phyloP scores from a whole-genome alignment of 495 filamentous ascomycete genomes.

The Sordaria brevicollis region DNA sequence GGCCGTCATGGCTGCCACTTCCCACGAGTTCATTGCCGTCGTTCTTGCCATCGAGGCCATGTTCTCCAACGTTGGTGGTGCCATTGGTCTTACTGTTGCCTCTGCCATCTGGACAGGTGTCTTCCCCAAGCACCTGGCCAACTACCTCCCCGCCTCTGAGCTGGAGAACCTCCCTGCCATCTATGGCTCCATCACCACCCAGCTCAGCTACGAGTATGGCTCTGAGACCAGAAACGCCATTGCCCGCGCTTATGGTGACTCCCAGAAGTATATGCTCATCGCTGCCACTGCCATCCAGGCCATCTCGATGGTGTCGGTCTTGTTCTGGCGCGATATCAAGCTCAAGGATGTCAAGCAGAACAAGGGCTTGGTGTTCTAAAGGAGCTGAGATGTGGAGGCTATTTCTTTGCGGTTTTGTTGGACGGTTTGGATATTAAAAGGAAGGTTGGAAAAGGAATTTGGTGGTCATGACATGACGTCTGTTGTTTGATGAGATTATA shows the following conservation, averaged over 20 bases:
- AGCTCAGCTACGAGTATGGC: conserved; percentile 44
- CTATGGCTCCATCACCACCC: conserved; percentile 38
- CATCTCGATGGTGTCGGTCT: conserved; percentile 34
- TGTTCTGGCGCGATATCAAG: conserved; percentile 46
- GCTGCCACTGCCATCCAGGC: conserved; percentile 40
- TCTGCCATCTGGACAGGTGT: conserved; percentile 57
- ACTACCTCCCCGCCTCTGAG: conserved; percentile 47
- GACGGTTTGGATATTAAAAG: background rate
- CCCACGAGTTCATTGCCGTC: conserved; percentile 56
- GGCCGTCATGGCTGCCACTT: conserved; percentile 53
- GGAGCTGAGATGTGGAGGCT: background rate
- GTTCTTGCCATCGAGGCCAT: conserved; percentile 54
- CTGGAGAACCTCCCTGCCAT: conserved; percentile 36
- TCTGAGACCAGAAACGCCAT: conserved; percentile 44
- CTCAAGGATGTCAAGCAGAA: conserved; percentile 42
- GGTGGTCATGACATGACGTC: background rate
- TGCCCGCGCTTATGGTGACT: conserved; percentile 42
- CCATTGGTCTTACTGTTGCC: conserved; percentile 51
- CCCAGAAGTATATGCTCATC: conserved; percentile 46
- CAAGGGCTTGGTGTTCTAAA: conserved; percentile 16
- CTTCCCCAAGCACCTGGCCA: conserved; percentile 40
- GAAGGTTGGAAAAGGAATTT: background rate
- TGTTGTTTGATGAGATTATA: background rate
- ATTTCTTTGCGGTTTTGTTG: background rate
- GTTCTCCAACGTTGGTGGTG: conserved; percentile 53